These are phyloP conservation scores for Lasiosphaeris hirsuta DNA, from an alignment of 495 filamentous ascomycete genomes.

Conservation along the genomic window DNA sequence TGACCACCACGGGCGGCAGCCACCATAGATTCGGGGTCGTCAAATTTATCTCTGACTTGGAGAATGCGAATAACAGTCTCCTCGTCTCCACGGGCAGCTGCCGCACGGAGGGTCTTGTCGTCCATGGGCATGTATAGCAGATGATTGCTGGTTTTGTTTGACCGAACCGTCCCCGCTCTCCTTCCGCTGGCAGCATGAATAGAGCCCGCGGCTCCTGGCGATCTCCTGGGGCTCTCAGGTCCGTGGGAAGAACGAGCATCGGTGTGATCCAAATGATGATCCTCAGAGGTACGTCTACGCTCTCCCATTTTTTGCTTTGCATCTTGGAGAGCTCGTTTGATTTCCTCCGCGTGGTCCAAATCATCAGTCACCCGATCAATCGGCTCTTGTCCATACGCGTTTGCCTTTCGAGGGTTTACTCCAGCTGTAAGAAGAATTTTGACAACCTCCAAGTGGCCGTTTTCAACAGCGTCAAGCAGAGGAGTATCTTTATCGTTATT, in stretches of 20 bases:
- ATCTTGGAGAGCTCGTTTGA: conserved; percentile 52
- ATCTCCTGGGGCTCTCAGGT: conserved; percentile 64
- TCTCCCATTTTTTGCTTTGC: conserved; percentile 49
- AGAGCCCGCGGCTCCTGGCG: conserved; percentile 47
- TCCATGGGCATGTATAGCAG: conserved; percentile 55
- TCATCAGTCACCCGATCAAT: conserved; percentile 75
- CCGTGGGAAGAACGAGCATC: conserved; percentile 64
- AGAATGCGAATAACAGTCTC: conserved; percentile 75
- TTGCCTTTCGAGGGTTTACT: conserved; percentile 83
- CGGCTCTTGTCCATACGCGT: conserved; percentile 82
- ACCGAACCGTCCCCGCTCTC: conserved; percentile 44
- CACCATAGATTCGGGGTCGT: conserved; percentile 81
- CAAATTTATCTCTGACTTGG: conserved; percentile 62
- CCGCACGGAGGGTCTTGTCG: conserved; percentile 70
- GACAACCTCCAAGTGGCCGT: conserved; percentile 88
- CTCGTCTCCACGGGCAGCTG: conserved; percentile 79
- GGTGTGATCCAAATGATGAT: conserved; percentile 51
- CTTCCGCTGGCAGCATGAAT: conserved; percentile 33
- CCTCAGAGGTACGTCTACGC: conserved; percentile 60
- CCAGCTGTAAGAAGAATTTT: conserved; percentile 78
- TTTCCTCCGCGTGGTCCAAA: conserved; percentile 58
- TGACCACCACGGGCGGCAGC: conserved; percentile 92
- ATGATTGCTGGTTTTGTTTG: conserved; percentile 54
- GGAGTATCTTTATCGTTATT: conserved; percentile 91
- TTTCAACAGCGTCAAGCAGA: conserved; percentile 92